Evolutionary conservation across 2,329 filamentous ascomycete genomes (phyloP), one percentile per base, ranked within the genome.

Genomic region (Pseudonectria buxi): DNA sequence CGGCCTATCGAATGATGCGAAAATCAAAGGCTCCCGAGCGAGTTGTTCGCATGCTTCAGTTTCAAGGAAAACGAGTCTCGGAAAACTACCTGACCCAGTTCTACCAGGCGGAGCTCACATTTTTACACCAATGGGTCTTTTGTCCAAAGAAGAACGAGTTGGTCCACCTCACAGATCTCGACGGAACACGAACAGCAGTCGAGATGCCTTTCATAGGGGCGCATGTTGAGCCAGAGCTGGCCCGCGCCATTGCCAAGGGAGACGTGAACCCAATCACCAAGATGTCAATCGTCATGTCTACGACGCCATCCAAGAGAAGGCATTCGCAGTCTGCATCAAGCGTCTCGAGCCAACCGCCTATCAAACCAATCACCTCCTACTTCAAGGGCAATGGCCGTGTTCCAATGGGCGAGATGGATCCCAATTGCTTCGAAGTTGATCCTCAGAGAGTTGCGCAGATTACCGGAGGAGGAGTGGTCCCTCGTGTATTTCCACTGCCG

Each of bases 181-280:
- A 78, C 1, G 64, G 72, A 6, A 76, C 76, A 4, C 58, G 87
- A 14, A 74, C 80, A 15, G 66, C 81, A 1, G 75, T 79, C 9
- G 75, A 83, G 28, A 81, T 95, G 71, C 75, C 83, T 1, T 96
- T 83, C 51, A 86, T 98, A 44, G 94, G 92, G 22, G 68, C 72
- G 14, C 71, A 78, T 46, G 75, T 94, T 29, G 78, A 84, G 24
- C 65, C 81, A 2, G 69, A 80, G 32, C 59, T 86, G 39, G 88
- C 90, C 7, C 69, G 71, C 33, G 80, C 78, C 6, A 81, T 98
- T 39, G 87, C 92, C 15, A 67, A 58, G 26, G 92, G 92, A 25
- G 84, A 95, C 47, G 62, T 95, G 30, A 83, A 96, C 57, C 92
- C 92, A 2, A 92, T 90, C 47, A 94, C 88, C 2, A 96, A 95